Conservation (phyloP, 345 rosid genomes). For the Gynandropsis gynandra region DNA sequence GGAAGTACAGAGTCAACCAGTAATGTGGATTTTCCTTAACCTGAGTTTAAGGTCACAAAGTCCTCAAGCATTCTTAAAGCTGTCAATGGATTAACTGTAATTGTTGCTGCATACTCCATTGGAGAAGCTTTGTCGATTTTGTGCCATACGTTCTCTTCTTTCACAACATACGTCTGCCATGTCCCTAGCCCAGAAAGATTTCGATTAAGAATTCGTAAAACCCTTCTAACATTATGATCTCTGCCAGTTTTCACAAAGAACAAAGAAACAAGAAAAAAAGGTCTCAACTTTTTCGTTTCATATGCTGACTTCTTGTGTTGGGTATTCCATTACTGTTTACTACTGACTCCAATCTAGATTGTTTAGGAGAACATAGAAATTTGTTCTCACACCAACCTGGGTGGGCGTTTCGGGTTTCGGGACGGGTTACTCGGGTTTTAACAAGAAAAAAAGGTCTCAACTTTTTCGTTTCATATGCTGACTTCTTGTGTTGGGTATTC, state of each 20-base stretch:
- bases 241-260: background rate
- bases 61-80: slow-evolving; percentile 90
- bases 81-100: slow-evolving; percentile 82
- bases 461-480: background rate
- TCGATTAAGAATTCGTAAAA: background rate
- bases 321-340: slow-evolving; percentile 1
- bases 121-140: slow-evolving; percentile 63
- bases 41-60: slow-evolving; percentile 49
- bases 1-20: background rate
- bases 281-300: background rate
- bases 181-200: slow-evolving; percentile 36
- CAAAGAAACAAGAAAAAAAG: background rate
- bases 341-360: background rate
- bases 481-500: slow-evolving; percentile 9
- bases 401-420: too few relatives aligned
- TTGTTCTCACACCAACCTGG: too few relatives aligned
- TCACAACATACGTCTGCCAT: slow-evolving; percentile 77
- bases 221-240: background rate
- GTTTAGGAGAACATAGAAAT: background rate
- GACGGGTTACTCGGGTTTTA: too few relatives aligned
- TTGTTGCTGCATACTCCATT: slow-evolving; percentile 79
- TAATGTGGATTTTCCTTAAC: slow-evolving; percentile 20
- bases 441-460: background rate
- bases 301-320: background rate
- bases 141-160: slow-evolving; percentile 74